These are phyloP conservation scores for Bullera alba DNA, from an alignment of 768 basidiomycete genomes.

Conservation along the genomic window DNA sequence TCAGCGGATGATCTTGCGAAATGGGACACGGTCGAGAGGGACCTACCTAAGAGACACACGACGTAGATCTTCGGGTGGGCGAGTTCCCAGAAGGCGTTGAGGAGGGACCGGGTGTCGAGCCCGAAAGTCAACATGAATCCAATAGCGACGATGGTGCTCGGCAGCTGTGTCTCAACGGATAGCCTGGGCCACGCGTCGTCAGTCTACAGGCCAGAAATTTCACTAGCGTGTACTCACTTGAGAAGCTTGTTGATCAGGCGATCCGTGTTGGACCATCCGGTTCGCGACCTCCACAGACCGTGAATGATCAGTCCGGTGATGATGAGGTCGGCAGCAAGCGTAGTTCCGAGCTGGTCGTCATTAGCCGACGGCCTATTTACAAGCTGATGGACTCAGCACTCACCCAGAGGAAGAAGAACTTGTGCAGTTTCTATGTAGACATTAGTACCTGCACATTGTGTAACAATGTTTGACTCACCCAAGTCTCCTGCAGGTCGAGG, in stretches of 20 bases:
- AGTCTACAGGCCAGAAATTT: not conserved
- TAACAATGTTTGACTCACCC: too few relatives aligned
- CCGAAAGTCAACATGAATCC: not conserved
- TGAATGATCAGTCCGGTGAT: not conserved
- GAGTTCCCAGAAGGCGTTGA: not conserved
- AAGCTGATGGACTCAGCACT: not conserved
- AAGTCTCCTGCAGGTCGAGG: too few relatives aligned
- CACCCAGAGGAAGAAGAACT: not conserved
- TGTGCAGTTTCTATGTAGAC: not conserved
- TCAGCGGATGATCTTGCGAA: not conserved
- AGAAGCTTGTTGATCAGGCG: not conserved
- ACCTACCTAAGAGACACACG: not conserved
- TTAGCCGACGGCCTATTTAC: not conserved
- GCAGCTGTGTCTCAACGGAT: conserved; percentile 10
- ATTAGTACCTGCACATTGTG: not conserved
- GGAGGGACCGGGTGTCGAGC: not conserved
- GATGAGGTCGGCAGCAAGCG: not conserved
- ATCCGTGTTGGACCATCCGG: conserved; percentile 5
- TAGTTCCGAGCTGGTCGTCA: conserved; percentile 1
- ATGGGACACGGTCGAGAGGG: not conserved
- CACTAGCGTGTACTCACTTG: conserved; percentile 3
- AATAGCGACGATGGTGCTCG: conserved; percentile 1
- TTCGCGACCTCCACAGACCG: conserved; percentile 1
- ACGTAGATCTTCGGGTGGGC: not conserved
- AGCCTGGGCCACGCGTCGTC: not conserved